Base-by-base conservation (phyloP, 192 early-diverging fungal species). In the Podila epigama region DNA sequence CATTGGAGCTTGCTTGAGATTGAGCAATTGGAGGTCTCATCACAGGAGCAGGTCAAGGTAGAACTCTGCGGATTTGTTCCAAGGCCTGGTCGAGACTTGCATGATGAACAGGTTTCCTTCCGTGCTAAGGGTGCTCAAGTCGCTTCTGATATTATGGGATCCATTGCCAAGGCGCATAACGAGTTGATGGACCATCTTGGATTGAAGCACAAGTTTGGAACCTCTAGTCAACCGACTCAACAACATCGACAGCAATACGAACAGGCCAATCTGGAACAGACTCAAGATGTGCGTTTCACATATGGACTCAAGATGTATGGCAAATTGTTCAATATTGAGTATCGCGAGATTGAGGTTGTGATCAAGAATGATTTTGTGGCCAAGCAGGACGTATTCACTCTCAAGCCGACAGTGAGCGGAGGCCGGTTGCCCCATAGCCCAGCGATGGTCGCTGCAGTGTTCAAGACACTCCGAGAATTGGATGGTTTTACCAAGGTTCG, bases 1-100 rank as follows among this genome's bases (percentile, higher is more conserved):
- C 73, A 77, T 28, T 77, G 73, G 73, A 77, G 66, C 37, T 27
- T 77, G 22, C 8, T 77, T 18, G 73, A 77, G 48, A 63, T 77
- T 10, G 73, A 77, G 28, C 11, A 63, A 8, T 8, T 77, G 16
- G 5, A 12, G 20, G 15, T 53, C 2, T 34, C 20, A 6, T 6
- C 40, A 1, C 51, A 63, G 20, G 53, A 13, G 9, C 11, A 42
- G 5, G 56, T 77, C 25, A 31, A 28, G 12, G 16, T 68, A 13
- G 73, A 68, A 31, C 63, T 68, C 66, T 77, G 73, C 29, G 73
- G 73, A 10, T 31, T 77, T 25, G 73, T 68, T 1, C 13, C 65
- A 20, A 52, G 73, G 33, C 22, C 60, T n/a, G 66, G 66, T 42
- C 40, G 66, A 7, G 61, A 64, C 55, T 13, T 63, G n/a, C 20